Evolutionary conservation across 2,329 filamentous ascomycete species (phyloP).

Genomic region (Rutstroemia sp.): DNA sequence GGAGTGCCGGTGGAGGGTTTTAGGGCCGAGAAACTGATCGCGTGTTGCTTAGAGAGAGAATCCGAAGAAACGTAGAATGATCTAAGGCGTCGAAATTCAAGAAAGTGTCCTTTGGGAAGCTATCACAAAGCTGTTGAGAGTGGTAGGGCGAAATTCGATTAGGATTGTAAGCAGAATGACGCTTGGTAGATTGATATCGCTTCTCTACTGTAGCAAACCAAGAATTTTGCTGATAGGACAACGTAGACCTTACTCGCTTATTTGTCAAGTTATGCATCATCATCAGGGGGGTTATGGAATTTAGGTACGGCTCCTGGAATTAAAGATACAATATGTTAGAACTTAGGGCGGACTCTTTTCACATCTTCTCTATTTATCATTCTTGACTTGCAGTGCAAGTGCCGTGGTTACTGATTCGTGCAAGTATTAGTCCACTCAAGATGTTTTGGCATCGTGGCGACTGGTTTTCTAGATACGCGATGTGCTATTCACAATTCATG

Average conservation of each 20-base stretch:
- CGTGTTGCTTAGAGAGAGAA: not conserved
- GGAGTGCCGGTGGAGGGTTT: not conserved
- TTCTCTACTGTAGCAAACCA: not conserved
- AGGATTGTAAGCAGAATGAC: conserved; percentile 1
- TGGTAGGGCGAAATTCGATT: not conserved
- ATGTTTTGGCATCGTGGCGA: not conserved
- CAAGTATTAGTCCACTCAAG: not conserved
- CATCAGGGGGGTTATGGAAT: not conserved
- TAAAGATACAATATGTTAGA: too few relatives aligned
- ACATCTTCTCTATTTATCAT: not conserved
- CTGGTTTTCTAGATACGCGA: not conserved
- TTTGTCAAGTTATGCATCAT: not conserved
- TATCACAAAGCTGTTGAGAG: not conserved
- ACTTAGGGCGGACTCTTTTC: not conserved
- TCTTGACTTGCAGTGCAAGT: not conserved
- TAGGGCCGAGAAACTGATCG: not conserved
- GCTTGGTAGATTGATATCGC: not conserved
- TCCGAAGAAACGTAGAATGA: not conserved
- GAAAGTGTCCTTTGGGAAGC: not conserved
- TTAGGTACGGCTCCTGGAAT: too few relatives aligned
- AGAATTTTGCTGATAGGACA: not conserved
- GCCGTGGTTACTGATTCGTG: not conserved
- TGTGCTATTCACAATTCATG: not conserved
- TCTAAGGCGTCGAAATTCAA: not conserved
- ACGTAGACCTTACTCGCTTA: conserved; percentile 3